Percentiles rank a stretch among this genome's conserved stretches.
Conservation (phyloP, 202 grass and related monocot species). For the Saccharum hybrid region DNA sequence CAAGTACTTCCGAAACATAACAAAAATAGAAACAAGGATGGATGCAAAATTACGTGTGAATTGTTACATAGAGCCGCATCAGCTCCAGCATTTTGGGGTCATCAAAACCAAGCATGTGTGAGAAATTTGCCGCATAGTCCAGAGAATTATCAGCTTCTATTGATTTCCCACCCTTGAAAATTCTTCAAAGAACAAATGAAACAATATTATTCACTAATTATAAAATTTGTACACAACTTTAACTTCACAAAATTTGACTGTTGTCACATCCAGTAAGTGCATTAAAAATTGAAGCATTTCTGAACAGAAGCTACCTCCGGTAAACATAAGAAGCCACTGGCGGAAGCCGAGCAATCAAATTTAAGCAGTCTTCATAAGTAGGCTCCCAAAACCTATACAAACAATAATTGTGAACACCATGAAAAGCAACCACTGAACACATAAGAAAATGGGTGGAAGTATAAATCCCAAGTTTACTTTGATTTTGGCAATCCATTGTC, state of each 20-base stretch:
- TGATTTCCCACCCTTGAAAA: slow-evolving; percentile 83
- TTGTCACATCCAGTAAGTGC: neutral
- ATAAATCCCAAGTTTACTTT: slow-evolving; percentile 62
- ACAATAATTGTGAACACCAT: slow-evolving; percentile 35
- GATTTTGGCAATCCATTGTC: slow-evolving; percentile 89
- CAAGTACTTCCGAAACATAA: slow-evolving; percentile 26
- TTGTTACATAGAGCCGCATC: slow-evolving; percentile 98
- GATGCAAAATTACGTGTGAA: slow-evolving; percentile 71
- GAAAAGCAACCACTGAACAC: slow-evolving; percentile 20
- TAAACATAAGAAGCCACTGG: slow-evolving; percentile 92
- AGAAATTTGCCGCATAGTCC: slow-evolving; percentile 93
- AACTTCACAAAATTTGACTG: slow-evolving; percentile 9
- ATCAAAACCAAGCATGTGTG: slow-evolving; percentile 97
- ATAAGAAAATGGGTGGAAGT: slow-evolving; percentile 20
- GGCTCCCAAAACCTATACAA: slow-evolving; percentile 91
- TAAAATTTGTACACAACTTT: neutral
- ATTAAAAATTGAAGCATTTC: slow-evolving; percentile 13
- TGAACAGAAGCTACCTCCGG: slow-evolving; percentile 64
- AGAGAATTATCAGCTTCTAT: slow-evolving; percentile 77
- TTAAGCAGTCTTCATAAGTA: slow-evolving; percentile 97
- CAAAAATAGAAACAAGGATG: slow-evolving; percentile 33
- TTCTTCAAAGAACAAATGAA: slow-evolving; percentile 55
- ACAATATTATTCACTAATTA: slow-evolving; percentile 14
- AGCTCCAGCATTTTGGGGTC: slow-evolving; percentile 98
- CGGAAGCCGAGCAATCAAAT: slow-evolving; percentile 88